These are phyloP conservation scores for Cryptosporidium andersoni DNA, from an alignment of 169 alveolate species.

Conservation along the genomic window DNA sequence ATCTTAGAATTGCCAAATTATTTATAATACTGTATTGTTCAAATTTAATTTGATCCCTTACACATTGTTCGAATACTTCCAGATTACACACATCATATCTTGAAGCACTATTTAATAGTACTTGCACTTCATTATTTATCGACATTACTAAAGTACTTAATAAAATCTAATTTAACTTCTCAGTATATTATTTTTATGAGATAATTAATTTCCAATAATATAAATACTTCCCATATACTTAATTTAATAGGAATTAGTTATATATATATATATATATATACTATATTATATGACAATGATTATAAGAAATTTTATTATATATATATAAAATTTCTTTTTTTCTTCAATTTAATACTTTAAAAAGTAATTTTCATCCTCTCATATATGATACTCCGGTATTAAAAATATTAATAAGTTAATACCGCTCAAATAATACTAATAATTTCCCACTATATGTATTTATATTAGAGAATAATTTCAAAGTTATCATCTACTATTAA, in stretches of 20 bases:
- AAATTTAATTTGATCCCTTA: slow-evolving; percentile 31
- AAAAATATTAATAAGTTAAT: no score
- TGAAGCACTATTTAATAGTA: slow-evolving; percentile 30
- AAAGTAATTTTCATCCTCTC: no score
- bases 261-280: no score
- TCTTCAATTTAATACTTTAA: no score
- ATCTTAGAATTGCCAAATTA: slow-evolving; percentile 23
- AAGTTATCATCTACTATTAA: no score
- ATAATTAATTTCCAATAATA: background rate
- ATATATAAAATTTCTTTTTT: no score
- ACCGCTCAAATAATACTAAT: no score
- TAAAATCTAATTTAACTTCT: background rate
- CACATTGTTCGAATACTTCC: slow-evolving; percentile 37
- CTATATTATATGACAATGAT: no score
- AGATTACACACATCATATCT: slow-evolving; percentile 44
- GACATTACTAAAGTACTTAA: background rate
- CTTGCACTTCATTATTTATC: background rate
- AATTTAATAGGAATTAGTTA: background rate
- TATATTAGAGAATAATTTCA: no score
- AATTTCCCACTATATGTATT: no score
- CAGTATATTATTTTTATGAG: background rate
- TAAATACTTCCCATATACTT: background rate
- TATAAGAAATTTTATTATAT: no score
- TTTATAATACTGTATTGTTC: slow-evolving; percentile 57
- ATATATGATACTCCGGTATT: no score